These are phyloP conservation scores for Takashimella koratensis DNA, from an alignment of 1,284 basidiomycete genomes.

Conservation along the genomic window DNA sequence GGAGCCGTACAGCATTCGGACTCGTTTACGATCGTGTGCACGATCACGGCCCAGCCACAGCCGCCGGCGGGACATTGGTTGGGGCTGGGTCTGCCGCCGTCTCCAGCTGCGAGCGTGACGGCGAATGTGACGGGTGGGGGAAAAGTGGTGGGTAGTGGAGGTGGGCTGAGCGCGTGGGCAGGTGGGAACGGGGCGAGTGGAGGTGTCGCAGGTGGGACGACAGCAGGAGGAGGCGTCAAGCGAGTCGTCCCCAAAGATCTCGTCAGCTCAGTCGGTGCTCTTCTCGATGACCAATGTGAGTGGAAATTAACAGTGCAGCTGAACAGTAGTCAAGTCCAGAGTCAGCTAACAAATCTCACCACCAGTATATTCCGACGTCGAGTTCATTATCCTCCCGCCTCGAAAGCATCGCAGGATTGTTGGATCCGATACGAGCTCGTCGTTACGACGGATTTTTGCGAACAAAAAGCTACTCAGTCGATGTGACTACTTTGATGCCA, in stretches of 20 bases:
- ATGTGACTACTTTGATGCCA: conserved; percentile 66
- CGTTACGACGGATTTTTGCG: conserved; percentile 50
- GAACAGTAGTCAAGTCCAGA: too few relatives aligned
- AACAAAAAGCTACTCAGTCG: conserved; percentile 64
- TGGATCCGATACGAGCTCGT: not conserved
- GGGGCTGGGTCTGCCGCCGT: conserved; percentile 28
- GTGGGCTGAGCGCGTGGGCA: conserved; percentile 37
- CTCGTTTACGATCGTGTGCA: conserved; percentile 71
- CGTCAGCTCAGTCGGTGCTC: conserved; percentile 60
- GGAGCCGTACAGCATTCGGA: conserved; percentile 56
- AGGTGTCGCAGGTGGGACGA: conserved; percentile 40
- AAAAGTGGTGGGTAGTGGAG: conserved; percentile 27
- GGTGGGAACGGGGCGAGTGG: conserved; percentile 38
- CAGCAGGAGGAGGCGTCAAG: conserved; percentile 38
- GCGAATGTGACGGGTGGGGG: conserved; percentile 12
- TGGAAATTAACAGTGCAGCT: too few relatives aligned
- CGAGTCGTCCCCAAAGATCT: conserved; percentile 42
- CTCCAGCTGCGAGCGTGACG: not conserved
- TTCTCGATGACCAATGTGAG: conserved; percentile 65
- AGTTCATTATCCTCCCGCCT: conserved; percentile 62
- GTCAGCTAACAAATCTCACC: too few relatives aligned
- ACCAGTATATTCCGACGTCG: conserved; percentile 74
- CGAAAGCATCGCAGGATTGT: not conserved
- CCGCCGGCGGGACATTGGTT: conserved; percentile 54
- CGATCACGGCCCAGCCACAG: conserved; percentile 65